A percentile compares a stretch with the other conserved stretches of the same genome.
phyloP scores from a whole-genome alignment of 768 basidiomycete species.

The Kwoniella dendrophila region DNA sequence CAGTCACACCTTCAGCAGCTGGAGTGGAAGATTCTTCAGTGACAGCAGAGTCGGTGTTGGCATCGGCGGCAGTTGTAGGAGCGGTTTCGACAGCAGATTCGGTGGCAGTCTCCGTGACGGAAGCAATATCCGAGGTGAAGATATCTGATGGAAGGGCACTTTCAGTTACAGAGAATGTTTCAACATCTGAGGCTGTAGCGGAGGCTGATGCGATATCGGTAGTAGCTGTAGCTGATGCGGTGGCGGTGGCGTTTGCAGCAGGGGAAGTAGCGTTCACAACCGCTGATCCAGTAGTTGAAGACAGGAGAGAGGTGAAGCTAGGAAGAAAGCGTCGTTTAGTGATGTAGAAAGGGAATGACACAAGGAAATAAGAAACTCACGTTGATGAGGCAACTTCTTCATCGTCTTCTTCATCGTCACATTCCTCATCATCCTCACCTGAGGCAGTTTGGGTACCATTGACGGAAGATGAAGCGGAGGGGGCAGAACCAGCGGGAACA shows the following conservation, averaged over 20 bases:
- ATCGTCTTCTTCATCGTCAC: conserved; percentile 17
- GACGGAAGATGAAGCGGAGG: background rate
- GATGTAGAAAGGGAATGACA: background rate
- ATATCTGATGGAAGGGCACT: background rate
- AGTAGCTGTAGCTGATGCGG: background rate
- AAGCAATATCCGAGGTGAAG: background rate
- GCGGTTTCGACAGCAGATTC: background rate
- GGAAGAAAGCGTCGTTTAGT: background rate
- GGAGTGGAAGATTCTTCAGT: conserved; percentile 3
- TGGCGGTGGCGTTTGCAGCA: conserved; percentile 3
- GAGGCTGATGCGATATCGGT: background rate
- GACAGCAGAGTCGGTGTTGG: background rate
- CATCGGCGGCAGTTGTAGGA: conserved; percentile 7
- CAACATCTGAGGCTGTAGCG: conserved; percentile 1
- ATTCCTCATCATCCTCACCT: conserved; percentile 13
- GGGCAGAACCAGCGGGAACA: conserved; percentile 7
- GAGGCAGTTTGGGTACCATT: background rate
- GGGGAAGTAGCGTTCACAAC: conserved; percentile 1
- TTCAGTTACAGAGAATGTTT: background rate
- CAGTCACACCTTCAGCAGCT: conserved; percentile 23
- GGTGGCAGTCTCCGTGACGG: background rate
- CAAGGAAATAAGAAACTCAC: background rate
- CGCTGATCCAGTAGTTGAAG: background rate
- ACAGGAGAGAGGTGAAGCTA: background rate
- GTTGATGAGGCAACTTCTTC: background rate